These are phyloP conservation scores for Dryas integrifolia DNA, from an alignment of 331 rosid species.

Conservation along the genomic window DNA sequence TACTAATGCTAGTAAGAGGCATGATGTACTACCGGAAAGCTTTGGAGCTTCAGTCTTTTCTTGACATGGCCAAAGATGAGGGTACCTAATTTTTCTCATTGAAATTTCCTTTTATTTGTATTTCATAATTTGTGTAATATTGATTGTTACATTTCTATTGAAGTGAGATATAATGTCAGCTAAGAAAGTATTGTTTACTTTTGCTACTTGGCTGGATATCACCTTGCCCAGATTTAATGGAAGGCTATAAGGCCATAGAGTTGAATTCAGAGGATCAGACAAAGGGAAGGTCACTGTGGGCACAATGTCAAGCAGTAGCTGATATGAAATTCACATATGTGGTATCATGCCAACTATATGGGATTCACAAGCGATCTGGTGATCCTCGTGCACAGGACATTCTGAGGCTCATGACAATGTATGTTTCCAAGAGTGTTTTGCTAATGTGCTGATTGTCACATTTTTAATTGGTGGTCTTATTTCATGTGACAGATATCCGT, in stretches of 20 bases:
- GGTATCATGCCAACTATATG: constrained; percentile 92
- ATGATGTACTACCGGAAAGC: constrained; percentile 99
- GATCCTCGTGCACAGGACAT: constrained; percentile 75
- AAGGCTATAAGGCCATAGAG: constrained; percentile 88
- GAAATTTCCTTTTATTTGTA: constrained; percentile 1
- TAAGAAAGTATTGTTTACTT: not conserved
- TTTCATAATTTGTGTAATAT: not conserved
- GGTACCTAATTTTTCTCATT: constrained; percentile 45
- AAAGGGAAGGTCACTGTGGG: constrained; percentile 71
- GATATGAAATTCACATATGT: constrained; percentile 94
- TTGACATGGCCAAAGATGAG: constrained; percentile 87
- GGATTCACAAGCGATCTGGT: constrained; percentile 93
- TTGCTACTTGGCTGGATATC: constrained; percentile 19
- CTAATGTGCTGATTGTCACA: not conserved
- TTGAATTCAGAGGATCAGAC: constrained; percentile 66
- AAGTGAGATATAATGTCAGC: not conserved
- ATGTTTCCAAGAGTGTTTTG: constrained; percentile 17
- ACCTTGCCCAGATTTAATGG: constrained; percentile 72
- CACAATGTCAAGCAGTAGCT: constrained; percentile 94
- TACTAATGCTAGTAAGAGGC: constrained; percentile 71
- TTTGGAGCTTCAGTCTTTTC: constrained; percentile 98
- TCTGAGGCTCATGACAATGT: constrained; percentile 88
- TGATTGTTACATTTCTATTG: not conserved
- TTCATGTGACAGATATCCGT: constrained; percentile 69
- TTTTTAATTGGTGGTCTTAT: constrained; percentile 1